Conservation (phyloP, 495 filamentous ascomycete species). For the Penicillium canescens region DNA sequence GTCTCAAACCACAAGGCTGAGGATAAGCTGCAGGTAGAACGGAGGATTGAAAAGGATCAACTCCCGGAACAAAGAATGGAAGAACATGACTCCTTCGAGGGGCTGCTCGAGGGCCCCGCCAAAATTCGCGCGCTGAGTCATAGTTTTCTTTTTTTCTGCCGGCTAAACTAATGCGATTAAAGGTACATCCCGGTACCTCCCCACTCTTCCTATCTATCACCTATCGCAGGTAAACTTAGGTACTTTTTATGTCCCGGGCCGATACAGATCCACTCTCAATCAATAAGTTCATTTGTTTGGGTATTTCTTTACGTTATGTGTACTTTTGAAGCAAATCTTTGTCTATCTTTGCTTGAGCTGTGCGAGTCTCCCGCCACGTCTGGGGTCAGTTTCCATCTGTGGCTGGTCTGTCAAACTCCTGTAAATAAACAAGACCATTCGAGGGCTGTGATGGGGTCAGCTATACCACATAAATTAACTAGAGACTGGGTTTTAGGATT, state of each 20-base stretch:
- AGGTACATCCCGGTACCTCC: not conserved
- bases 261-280: no score
- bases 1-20: not conserved
- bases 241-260: no score
- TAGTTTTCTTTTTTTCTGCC: conserved; percentile 25
- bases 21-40: not conserved
- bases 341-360: no score
- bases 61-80: conserved; percentile 1
- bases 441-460: conserved; percentile 37
- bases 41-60: not conserved
- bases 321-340: no score
- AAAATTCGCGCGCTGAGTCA: conserved; percentile 32
- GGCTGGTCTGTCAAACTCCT: conserved; percentile 9
- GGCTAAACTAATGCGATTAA: conserved; percentile 17
- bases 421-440: conserved; percentile 51
- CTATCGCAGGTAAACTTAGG: no score
- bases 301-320: no score
- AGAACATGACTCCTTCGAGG: not conserved
- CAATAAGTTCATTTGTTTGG: no score
- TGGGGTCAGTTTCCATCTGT: not conserved
- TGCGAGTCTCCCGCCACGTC: no score
- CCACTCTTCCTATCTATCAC: no score
- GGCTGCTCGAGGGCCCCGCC: conserved; percentile 20
- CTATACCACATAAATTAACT: not conserved
- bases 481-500: conserved; percentile 24